Conservation (phyloP, 805 yeast genomes). For the Candida pseudoglaebosa region DNA sequence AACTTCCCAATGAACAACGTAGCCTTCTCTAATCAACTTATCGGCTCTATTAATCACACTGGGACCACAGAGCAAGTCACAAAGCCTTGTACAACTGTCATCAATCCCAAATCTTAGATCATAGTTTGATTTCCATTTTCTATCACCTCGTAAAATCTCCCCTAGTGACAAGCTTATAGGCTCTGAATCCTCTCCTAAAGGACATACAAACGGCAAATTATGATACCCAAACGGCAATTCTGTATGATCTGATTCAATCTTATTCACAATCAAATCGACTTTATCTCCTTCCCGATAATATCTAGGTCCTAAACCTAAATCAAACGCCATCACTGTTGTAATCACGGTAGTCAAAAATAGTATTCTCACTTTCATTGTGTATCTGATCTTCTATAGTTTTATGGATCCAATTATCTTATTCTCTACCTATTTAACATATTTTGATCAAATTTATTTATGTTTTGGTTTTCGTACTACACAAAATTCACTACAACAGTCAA, state of each 20-base stretch:
- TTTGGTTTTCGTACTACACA: too few species aligned
- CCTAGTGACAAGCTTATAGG: conserved; percentile 68
- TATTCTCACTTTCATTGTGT: background rate
- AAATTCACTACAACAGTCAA: too few species aligned
- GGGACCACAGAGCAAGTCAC: conserved; percentile 59
- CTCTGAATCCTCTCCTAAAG: conserved; percentile 45
- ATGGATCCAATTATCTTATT: too few species aligned
- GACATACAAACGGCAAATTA: conserved; percentile 78
- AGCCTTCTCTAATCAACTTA: conserved; percentile 60
- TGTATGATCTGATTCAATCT: conserved; percentile 72
- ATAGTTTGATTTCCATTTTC: conserved; percentile 73
- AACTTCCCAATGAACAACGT: conserved; percentile 77
- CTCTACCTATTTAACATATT: too few species aligned
- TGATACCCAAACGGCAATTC: conserved; percentile 75
- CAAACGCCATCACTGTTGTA: conserved; percentile 8
- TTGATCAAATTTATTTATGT: too few species aligned
- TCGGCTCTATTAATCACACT: conserved; percentile 53
- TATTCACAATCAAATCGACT: conserved; percentile 70
- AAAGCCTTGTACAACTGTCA: conserved; percentile 58
- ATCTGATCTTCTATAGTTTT: background rate
- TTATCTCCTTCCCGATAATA: conserved; percentile 49
- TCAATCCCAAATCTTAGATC: conserved; percentile 62
- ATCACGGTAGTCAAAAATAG: background rate
- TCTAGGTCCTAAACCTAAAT: conserved; percentile 30
- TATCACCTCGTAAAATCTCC: conserved; percentile 76